Conservation (phyloP, 2,329 filamentous ascomycete species). For the Akanthomyces uredinophilus region DNA sequence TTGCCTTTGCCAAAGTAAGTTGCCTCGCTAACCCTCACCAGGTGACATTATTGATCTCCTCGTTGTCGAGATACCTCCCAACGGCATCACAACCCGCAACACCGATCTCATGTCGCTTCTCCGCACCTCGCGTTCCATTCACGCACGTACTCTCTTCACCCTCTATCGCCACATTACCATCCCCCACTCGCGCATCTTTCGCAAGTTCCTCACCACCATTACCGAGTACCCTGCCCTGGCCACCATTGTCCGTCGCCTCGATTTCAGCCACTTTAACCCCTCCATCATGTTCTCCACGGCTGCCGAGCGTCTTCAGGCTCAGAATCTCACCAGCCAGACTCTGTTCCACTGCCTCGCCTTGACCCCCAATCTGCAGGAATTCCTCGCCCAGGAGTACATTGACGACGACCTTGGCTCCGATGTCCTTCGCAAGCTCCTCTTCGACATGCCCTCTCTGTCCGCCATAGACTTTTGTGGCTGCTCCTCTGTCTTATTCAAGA, state of each 20-base stretch:
- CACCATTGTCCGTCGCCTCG: constrained; percentile 69
- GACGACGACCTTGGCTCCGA: constrained; percentile 67
- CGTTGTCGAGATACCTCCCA: constrained; percentile 65
- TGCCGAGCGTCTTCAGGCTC: constrained; percentile 67
- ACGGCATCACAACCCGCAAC: constrained; percentile 71
- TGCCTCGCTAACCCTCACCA: constrained; percentile 28
- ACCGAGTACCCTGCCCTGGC: constrained; percentile 62
- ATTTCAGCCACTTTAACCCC: constrained; percentile 83
- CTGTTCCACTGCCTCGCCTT: constrained; percentile 66
- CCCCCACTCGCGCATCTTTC: constrained; percentile 77
- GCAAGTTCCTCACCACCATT: constrained; percentile 71
- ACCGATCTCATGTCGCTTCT: constrained; percentile 72
- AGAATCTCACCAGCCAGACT: constrained; percentile 70
- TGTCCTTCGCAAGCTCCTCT: constrained; percentile 67
- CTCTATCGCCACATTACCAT: constrained; percentile 77
- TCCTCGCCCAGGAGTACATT: constrained; percentile 74
- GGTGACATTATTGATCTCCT: constrained; percentile 71
- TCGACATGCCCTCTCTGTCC: constrained; percentile 56
- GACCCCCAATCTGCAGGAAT: constrained; percentile 70
- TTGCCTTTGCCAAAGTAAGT: background rate
- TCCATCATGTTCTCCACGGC: constrained; percentile 70
- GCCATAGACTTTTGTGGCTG: constrained; percentile 75
- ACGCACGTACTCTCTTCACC: constrained; percentile 66
- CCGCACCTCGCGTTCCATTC: constrained; percentile 68
- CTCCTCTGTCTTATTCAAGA: constrained; percentile 62